phyloP scores from a whole-genome alignment of 2,329 filamentous ascomycete genomes.

The Exophiala oligosperma region DNA sequence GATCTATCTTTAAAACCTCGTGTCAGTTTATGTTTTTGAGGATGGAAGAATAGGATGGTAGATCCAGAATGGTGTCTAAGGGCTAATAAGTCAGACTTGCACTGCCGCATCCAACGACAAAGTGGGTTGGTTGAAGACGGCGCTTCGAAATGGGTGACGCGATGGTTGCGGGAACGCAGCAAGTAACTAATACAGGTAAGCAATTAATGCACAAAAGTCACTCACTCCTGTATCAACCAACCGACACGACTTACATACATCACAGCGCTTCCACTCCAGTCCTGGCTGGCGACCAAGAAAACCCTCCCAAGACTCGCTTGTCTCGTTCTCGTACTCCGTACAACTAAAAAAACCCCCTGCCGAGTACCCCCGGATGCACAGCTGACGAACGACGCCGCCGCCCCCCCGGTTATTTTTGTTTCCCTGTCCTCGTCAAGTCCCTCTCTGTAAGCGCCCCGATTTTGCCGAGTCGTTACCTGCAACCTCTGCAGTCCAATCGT shows the following conservation, averaged over 20 bases:
- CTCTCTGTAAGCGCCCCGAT: constrained; percentile 20
- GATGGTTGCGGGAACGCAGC: too few relatives aligned
- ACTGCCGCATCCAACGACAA: too few relatives aligned
- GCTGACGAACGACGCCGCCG: background rate
- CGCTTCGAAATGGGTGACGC: too few relatives aligned
- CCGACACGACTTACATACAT: background rate
- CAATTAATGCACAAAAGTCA: too few relatives aligned
- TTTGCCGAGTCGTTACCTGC: constrained; percentile 20
- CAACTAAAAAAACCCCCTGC: background rate
- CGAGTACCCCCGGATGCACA: background rate
- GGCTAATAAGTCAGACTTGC: too few relatives aligned
- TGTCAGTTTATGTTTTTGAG: too few relatives aligned
- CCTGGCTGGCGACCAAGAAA: constrained; percentile 17
- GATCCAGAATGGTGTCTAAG: too few relatives aligned
- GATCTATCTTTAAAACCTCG: background rate
- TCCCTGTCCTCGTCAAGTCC: background rate
- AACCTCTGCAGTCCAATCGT: constrained; percentile 21
- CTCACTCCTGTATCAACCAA: background rate
- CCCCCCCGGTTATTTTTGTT: constrained; percentile 11
- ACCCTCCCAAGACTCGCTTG: constrained; percentile 12
- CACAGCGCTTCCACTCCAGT: background rate
- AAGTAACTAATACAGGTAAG: too few relatives aligned
- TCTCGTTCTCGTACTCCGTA: constrained; percentile 8
- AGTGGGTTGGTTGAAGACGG: too few relatives aligned
- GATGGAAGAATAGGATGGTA: too few relatives aligned